Evolutionary conservation across 2,329 filamentous ascomycete genomes (phyloP).

Genomic region (Sclerotinia trifoliorum): DNA sequence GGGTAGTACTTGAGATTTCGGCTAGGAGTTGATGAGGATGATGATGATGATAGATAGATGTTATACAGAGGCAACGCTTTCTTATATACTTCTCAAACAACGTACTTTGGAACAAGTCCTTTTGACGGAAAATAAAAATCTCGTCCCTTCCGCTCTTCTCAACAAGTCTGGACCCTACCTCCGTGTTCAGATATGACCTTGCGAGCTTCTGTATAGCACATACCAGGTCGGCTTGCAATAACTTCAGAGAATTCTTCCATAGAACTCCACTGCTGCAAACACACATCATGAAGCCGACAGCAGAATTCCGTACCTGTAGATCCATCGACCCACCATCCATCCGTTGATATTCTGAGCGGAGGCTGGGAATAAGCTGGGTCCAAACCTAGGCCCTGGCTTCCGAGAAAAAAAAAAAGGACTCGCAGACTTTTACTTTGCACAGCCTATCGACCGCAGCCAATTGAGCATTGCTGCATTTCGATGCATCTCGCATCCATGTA

Average conservation of each 20-base stretch:
- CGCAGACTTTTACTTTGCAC: background rate
- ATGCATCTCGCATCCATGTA: background rate
- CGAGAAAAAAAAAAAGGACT: background rate
- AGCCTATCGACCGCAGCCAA: background rate
- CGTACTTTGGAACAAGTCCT: background rate
- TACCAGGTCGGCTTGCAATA: background rate
- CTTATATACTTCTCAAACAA: conserved; percentile 4
- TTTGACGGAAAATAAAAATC: background rate
- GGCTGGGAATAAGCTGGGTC: background rate
- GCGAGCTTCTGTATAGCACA: conserved; percentile 2
- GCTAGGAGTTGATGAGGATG: background rate
- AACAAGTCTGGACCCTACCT: background rate
- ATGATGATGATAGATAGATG: background rate
- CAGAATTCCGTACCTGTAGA: background rate
- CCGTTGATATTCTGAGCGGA: background rate
- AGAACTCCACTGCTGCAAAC: background rate
- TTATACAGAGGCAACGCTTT: conserved; percentile 4
- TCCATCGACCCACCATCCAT: background rate
- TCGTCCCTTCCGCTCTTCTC: background rate
- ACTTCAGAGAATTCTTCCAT: background rate
- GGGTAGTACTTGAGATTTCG: background rate
- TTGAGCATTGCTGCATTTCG: background rate
- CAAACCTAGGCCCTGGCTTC: background rate
- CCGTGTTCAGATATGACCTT: conserved; percentile 8
- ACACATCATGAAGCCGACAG: background rate